phyloP scores from a whole-genome alignment of 768 basidiomycete species.

The Mycena rosella region DNA sequence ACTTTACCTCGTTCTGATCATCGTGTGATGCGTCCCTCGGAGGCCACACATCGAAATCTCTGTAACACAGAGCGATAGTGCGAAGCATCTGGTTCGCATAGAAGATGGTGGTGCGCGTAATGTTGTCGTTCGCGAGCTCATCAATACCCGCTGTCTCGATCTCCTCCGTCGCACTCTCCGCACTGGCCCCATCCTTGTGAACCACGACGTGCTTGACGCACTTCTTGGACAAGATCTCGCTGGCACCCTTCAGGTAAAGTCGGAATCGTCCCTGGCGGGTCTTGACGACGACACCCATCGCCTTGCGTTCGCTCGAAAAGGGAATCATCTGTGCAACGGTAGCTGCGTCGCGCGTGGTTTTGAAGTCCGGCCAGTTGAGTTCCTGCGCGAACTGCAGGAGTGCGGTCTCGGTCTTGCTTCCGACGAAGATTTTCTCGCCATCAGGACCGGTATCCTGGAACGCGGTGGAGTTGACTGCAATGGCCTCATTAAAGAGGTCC shows the following conservation, averaged over 20 bases:
- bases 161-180: conserved; percentile 38
- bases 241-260: conserved; percentile 92
- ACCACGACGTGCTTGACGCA: conserved; percentile 84
- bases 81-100: conserved; percentile 97
- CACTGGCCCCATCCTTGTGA: conserved; percentile 45
- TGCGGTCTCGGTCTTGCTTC: conserved; percentile 96
- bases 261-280: conserved; percentile 68
- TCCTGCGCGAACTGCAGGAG: conserved; percentile 88
- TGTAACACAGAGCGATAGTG: conserved; percentile 95
- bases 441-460: conserved; percentile 85
- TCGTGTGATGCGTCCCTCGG: conserved; percentile 60
- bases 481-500: conserved; percentile 83
- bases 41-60: conserved; percentile 90
- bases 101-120: conserved; percentile 94
- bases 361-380: conserved; percentile 82
- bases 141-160: conserved; percentile 76
- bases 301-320: conserved; percentile 93
- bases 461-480: conserved; percentile 94
- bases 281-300: conserved; percentile 92
- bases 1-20: conserved; percentile 66
- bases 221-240: conserved; percentile 88
- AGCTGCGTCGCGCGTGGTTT: conserved; percentile 69
- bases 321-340: conserved; percentile 89
- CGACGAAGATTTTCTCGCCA: conserved; percentile 76
- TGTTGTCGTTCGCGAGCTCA: conserved; percentile 80